Evolutionary conservation across 2,329 filamentous ascomycete genomes (phyloP), one percentile per base, ranked within the genome.

Genomic region (Colletotrichum shisoi): DNA sequence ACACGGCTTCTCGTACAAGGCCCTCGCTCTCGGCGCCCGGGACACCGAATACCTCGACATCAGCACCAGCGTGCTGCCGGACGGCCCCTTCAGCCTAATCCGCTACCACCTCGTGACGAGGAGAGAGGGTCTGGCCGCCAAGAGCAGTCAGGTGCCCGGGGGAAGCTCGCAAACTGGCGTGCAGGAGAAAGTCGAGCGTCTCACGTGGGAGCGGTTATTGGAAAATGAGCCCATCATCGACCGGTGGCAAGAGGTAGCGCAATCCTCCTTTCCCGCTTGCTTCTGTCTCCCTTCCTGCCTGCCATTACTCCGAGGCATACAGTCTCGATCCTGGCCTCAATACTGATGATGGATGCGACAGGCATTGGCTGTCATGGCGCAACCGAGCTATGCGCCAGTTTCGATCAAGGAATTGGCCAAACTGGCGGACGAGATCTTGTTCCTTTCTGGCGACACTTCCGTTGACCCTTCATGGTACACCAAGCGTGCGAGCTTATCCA

Each of bases 401-500:
- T 94, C 93, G 0, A 76, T 97, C 3, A 84, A 84, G 51, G 95
- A 98, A 79, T 86, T 99, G 4, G 89, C 91, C 48, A 83, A 86
- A 57, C 87, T 99, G 4, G 86, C 91, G n/a, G 94, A 97, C 76
- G 95, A 99, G 77, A 96, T 99, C 58, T 92, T 91, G 84, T 93
- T 91, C 74, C 86, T 97, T 4, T 87, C 94, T 0, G 92, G 93
- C 57, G 95, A 98, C 77, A 83, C 81, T 24, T 86, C 89, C 24
- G 91, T 97, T 68, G 94, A 98, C 77, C 86, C 87, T 4, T 89
- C 88, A 4, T 99, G 95, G 95, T 99, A 99, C 74, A 82, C 84
- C 63, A 87, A 87, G 75, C 84, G 86, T 56, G 85, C 81, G 3
- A 83, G 82, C 21, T 77, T 88, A 11, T 85, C 85, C 40, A 79